phyloP scores from a whole-genome alignment of 257 asterid genomes.

The Scutellaria minor region DNA sequence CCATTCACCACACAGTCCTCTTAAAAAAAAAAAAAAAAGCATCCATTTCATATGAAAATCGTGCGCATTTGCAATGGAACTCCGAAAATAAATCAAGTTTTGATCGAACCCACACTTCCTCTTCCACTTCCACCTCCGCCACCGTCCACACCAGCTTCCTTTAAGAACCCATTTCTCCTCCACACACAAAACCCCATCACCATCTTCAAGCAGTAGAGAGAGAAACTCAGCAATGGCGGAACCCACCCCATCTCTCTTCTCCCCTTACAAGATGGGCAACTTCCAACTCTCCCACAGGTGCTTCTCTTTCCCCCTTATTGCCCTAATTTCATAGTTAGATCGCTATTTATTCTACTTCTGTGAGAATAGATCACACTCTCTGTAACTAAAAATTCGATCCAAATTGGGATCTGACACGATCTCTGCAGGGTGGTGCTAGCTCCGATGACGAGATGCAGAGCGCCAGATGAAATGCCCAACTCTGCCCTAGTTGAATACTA shows the following conservation, averaged over 20 bases:
- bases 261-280: conserved; percentile 86
- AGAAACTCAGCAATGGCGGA: conserved; percentile 46
- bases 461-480: conserved; percentile 64
- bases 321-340: neutral
- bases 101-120: neutral
- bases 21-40: too few relatives aligned
- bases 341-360: neutral
- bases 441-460: conserved; percentile 97
- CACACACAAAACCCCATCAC: neutral
- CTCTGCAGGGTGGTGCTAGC: conserved; percentile 82
- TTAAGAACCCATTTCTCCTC: conserved; percentile 1
- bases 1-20: too few relatives aligned
- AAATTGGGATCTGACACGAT: neutral
- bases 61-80: conserved; percentile 24
- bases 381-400: neutral
- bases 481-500: conserved; percentile 74
- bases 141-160: conserved; percentile 16
- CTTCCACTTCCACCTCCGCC: neutral
- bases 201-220: too few relatives aligned
- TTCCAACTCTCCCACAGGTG: conserved; percentile 90
- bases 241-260: conserved; percentile 61
- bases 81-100: neutral
- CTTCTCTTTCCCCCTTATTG: neutral
- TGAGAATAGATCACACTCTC: neutral
- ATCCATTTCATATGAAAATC: conserved; percentile 27